Base-by-base conservation (phyloP, 1,284 basidiomycete genomes). In the Sanghuangporus weigelae region DNA sequence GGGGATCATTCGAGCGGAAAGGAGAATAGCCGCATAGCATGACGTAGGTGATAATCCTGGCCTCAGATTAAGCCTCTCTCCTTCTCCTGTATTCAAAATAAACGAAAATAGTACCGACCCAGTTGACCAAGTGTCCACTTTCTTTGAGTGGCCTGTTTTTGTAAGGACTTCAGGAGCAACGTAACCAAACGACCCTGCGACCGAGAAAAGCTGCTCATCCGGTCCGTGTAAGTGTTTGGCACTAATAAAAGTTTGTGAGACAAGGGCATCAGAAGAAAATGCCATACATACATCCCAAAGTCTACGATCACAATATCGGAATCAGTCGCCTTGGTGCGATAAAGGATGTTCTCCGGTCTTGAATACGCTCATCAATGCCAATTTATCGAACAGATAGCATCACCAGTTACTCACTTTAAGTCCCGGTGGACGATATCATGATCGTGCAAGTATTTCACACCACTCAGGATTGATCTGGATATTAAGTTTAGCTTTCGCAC, bases 261-360 rank as follows among this genome's bases (percentile, higher is more conserved):
- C 39, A 26, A 44, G 48, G n/a, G 26, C 49, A 36, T 21, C 8
- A 49, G 39, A 38, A 7, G 49, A 3, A 38, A 19, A 12, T 14
- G 44, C 16, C 31, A 26, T 42, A 76, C 86, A 53, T 69, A 92
- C 90, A 99, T 98, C 68, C 97, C 97, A 74, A 99, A 98, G 75
- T 99, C 97, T 21, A 89, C 95, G 60, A 97, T 94, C 60, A 97
- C 94, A 59, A 97, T 83, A 67, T 90, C 90, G 21, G 90, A 92
- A 26, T 89, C 81, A 11, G 81, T 73, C 2, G 84, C 88, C 64
- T 79, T 83, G 8, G 91, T 91, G 60, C 93, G 88, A 74, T 94
- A 97, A 7, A 97, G 80, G 65, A 97, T 96, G 72, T 98, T 98
- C 75, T 98, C 96, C 0, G 96, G 94, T 71, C 89, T 92, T 63